Base-by-base conservation (phyloP, 106 monocot genomes). In the Xerophyta viscosa region DNA sequence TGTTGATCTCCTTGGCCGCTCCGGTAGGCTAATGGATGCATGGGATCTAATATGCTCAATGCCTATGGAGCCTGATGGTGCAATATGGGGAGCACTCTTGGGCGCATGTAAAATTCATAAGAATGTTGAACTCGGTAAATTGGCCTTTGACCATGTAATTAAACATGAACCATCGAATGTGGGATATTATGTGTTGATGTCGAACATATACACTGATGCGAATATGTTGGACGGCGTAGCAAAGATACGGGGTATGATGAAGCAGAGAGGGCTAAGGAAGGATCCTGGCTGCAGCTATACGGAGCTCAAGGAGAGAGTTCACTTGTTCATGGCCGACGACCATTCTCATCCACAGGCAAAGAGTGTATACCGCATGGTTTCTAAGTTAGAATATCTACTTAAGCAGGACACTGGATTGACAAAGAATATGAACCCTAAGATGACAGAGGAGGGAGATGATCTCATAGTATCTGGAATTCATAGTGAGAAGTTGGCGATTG, bases 21-120 rank as follows among this genome's bases (percentile, higher is more conserved):
- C 84, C 0, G 84, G 90, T 17, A 52, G 56, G 33, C 67, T 91
- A 0, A 20, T 68, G 13, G 66, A 81, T 10, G 90, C 84, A 3
- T 46, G 30, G 54, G 60, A 74, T n/a, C 57, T 86, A 7, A 86
- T 86, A 1, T 1, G 25, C 2, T 69, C 77, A 5, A 84, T 84
- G 84, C 66, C 71, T 2, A 52, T 78, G 56, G 23, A 57, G 36
- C 68, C 90, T 3, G 90, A 91, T 24, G 90, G 77, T 5, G 84
- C 84, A 8, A 66, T 84, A 5, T 91, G 90, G 90, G 90, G 90
- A 8, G 74, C 84, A 0, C 68, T 91, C 0, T 69, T 91, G 24
- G 80, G 83, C 12, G 77, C 90, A 1, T 84, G 84, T 63, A 91
- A 84, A 72, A 84, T 91, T 30, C 84, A 91, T 36, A 68, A 67